These are phyloP conservation scores for Coelastrella sp. DNA, from an alignment of 139 green algal species.

Conservation along the genomic window DNA sequence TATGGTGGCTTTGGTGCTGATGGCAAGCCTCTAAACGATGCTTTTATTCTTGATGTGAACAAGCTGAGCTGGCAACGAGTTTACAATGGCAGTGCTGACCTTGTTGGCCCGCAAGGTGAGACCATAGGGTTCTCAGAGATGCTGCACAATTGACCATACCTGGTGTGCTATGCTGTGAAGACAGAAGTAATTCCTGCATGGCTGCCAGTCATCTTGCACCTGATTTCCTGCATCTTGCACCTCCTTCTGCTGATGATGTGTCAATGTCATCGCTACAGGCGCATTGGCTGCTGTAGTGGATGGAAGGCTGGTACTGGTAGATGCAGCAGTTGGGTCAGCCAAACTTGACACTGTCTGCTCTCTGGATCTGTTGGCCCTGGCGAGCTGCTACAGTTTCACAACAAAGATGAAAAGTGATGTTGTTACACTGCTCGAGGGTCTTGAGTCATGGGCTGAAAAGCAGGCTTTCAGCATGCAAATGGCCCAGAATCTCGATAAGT, in stretches of 20 bases:
- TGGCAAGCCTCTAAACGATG: conserved; percentile 78
- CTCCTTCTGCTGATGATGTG: neutral
- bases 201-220: neutral
- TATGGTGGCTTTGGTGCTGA: conserved; percentile 74
- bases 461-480: conserved; percentile 79
- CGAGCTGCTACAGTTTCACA: conserved; percentile 65
- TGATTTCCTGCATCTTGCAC: neutral
- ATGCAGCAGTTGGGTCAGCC: conserved; percentile 64
- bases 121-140: too few species aligned
- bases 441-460: conserved; percentile 77
- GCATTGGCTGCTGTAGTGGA: conserved; percentile 20
- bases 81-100: conserved; percentile 66
- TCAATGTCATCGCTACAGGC: neutral
- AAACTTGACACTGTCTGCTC: conserved; percentile 74
- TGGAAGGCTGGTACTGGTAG: conserved; percentile 67
- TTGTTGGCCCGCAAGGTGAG: conserved; percentile 42
- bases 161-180: neutral
- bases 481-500: conserved; percentile 54
- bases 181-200: neutral
- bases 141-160: too few species aligned
- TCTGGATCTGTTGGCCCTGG: conserved; percentile 70
- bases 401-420: conserved; percentile 63
- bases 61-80: conserved; percentile 66
- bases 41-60: conserved; percentile 75
- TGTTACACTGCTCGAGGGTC: conserved; percentile 60